phyloP scores from a whole-genome alignment of 1,139 yeast species.

The Geotrichum australiense region DNA sequence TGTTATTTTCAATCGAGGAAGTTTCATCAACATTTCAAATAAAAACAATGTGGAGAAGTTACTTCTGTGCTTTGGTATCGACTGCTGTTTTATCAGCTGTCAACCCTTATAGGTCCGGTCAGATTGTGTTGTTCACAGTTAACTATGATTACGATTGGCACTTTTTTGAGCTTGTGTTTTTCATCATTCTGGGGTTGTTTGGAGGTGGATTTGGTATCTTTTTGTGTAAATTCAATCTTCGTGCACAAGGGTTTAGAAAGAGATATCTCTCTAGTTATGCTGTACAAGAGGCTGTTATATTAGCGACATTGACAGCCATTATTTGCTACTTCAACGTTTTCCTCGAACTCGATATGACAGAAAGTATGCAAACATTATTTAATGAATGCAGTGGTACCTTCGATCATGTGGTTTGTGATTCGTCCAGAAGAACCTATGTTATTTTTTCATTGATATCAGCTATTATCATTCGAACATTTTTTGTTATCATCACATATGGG shows the following conservation, averaged over 20 bases:
- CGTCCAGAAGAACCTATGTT: conserved; percentile 29
- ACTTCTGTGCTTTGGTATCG: conserved; percentile 85
- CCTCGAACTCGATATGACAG: conserved; percentile 85
- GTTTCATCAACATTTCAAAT: conserved; percentile 65
- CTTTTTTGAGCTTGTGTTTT: conserved; percentile 75
- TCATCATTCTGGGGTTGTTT: conserved; percentile 70
- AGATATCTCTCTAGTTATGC: conserved; percentile 53
- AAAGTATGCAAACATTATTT: conserved; percentile 82
- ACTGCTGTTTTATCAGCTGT: conserved; percentile 64
- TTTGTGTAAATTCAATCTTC: conserved; percentile 70
- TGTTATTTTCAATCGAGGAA: conserved; percentile 76
- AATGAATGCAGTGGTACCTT: conserved; percentile 60
- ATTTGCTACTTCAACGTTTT: conserved; percentile 81
- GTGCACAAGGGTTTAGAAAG: conserved; percentile 74
- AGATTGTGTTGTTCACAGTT: conserved; percentile 85
- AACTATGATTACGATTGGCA: conserved; percentile 83
- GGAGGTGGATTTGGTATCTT: conserved; percentile 89
- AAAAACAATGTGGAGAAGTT: conserved; percentile 82
- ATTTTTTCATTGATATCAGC: conserved; percentile 59
- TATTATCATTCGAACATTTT: conserved; percentile 57
- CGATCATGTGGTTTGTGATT: conserved; percentile 27
- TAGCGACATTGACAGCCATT: conserved; percentile 65
- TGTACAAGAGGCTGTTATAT: conserved; percentile 59
- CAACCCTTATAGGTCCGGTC: conserved; percentile 93
- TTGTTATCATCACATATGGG: conserved; percentile 83